Conservation (phyloP, 1,284 basidiomycete genomes). For the Pseudozyma flocculosa region DNA sequence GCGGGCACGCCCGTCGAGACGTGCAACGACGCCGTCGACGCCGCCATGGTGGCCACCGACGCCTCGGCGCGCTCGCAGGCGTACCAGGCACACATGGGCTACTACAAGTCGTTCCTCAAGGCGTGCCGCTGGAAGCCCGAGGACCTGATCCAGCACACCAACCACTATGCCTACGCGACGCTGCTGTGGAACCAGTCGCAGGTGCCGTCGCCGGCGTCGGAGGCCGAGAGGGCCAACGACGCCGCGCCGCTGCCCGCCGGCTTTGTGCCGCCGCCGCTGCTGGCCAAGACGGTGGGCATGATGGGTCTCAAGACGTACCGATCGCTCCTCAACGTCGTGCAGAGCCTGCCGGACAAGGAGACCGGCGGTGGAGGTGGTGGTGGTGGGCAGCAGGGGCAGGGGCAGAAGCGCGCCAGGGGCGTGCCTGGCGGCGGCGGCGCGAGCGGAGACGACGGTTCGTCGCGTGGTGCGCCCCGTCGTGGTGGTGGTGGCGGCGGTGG, state of each 20-base stretch:
- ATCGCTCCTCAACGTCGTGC: conserved; percentile 60
- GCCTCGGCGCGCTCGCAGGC: conserved; percentile 59
- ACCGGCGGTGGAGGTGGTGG: too few relatives aligned
- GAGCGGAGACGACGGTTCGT: too few relatives aligned
- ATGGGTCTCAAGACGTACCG: conserved; percentile 67
- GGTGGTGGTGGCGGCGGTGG: too few relatives aligned
- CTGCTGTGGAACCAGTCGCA: conserved; percentile 61
- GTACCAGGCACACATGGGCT: conserved; percentile 65
- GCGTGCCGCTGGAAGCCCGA: conserved; percentile 61
- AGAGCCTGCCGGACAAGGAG: conserved; percentile 10
- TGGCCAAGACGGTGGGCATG: conserved; percentile 66
- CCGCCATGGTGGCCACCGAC: conserved; percentile 27
- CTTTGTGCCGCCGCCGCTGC: conserved; percentile 60
- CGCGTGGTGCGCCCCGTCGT: too few relatives aligned
- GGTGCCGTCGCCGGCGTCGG: background rate
- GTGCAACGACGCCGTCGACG: conserved; percentile 36
- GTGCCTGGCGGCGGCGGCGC: too few relatives aligned
- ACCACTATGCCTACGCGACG: conserved; percentile 61
- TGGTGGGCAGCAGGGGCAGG: background rate
- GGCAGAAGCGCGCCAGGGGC: too few relatives aligned
- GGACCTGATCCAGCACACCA: conserved; percentile 62
- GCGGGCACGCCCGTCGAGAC: conserved; percentile 3
- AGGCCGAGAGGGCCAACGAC: background rate
- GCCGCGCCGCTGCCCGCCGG: too few relatives aligned
- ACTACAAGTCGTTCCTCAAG: conserved; percentile 64